Conservation (phyloP, 176 grass and related monocot genomes). For the Coix lacrymajobi region DNA sequence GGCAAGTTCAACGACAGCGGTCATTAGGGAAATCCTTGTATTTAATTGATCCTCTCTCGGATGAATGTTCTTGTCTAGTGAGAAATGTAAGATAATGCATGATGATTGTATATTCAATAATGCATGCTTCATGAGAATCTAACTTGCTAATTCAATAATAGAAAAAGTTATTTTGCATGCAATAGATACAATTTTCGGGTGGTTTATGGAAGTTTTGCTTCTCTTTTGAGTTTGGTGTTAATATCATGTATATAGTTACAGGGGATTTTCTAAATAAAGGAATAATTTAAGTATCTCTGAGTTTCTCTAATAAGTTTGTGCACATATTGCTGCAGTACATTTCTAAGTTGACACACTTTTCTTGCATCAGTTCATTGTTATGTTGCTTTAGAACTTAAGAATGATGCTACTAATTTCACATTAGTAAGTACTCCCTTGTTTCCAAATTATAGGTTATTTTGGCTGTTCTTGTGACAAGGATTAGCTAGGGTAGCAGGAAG, state of each 20-base stretch:
- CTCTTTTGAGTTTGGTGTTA: background rate
- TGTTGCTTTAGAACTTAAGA: background rate
- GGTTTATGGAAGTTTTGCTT: background rate
- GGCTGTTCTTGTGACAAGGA: too few species aligned
- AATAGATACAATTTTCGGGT: background rate
- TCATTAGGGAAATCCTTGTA: background rate
- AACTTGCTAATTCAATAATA: slow-evolving; percentile 36
- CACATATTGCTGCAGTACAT: background rate
- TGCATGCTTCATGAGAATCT: slow-evolving; percentile 2
- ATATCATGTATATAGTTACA: background rate
- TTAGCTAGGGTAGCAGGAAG: too few species aligned
- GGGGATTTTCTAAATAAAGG: background rate
- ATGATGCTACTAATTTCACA: background rate
- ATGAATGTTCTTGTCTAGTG: slow-evolving; percentile 1
- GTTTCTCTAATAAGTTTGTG: background rate
- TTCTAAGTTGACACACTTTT: background rate
- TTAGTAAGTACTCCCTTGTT: background rate
- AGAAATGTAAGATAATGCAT: slow-evolving; percentile 29
- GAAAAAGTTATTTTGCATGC: background rate
- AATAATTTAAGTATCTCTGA: background rate
- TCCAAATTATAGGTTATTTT: background rate
- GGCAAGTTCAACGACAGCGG: background rate
- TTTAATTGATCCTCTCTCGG: background rate
- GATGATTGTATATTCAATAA: slow-evolving; percentile 31
- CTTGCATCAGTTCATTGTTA: background rate